Evolutionary conservation across 106 monocot genomes (phyloP), one percentile per base, ranked within the genome.

Genomic region (Acanthochlamys bracteata): DNA sequence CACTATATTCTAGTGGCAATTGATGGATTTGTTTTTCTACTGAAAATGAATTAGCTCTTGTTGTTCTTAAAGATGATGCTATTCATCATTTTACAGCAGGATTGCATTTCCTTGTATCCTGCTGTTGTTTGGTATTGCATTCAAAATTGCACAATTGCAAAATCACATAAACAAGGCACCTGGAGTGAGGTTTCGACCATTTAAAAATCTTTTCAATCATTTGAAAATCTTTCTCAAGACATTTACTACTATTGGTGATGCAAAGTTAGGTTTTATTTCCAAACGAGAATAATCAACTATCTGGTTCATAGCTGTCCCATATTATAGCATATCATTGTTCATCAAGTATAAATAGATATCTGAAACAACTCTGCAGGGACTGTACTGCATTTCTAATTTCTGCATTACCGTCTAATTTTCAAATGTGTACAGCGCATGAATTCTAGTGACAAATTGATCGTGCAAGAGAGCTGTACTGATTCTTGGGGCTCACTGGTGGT

Each of bases 381-480:
- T 33, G 33, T 6, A 33, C 4, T 6, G 33, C 33, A 33, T 33
- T 33, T 33, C 33, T 33, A 33, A 33, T 33, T 33, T 1, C 33
- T 33, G 33, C 33, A 33, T 49, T 14, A 10, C 10, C 2, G 10
- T 14, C 1, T 12, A 49, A 1, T 49, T 14, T 49, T 49, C 17
- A 14, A 12, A 49, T 49, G 17, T 17, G 49, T 12, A 49, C 49
- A 49, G 49, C 12, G 49, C 12, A 49, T 83, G 43, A 87, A 77
- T 64, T 41, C 85, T 2, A 79, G 74, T 66, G 78, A 78, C 66
- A 84, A 75, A 74, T 69, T 96, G 42, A 86, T 96, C 49, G 75
- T 96, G 17, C 95, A 96, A 65, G 95, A 96, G 80, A 87, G 90
- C 74, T 90, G 84, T 82, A 90, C 84, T 2, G 95, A 90, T 19